Percentiles rank a stretch among this genome's conserved stretches.
phyloP scores from a whole-genome alignment of 2,329 filamentous ascomycete species.

The Arthrocladium fulminans region DNA sequence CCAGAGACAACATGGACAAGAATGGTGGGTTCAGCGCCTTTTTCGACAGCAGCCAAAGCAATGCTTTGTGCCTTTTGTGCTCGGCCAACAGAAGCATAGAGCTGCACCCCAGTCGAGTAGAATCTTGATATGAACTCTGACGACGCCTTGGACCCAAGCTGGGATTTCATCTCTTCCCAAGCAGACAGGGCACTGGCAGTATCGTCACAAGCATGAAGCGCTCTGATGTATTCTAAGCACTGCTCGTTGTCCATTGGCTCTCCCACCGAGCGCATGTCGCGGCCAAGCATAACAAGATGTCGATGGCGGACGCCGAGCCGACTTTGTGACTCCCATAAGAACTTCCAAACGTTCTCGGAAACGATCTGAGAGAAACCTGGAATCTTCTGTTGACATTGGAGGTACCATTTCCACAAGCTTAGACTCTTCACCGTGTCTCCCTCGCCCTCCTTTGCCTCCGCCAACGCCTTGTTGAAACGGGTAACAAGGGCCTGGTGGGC shows the following conservation, averaged over 20 bases:
- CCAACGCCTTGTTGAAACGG: conserved; percentile 33
- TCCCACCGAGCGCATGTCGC: conserved; percentile 57
- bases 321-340: conserved; percentile 55
- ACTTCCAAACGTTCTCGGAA: conserved; percentile 53
- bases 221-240: conserved; percentile 59
- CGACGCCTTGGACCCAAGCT: neutral
- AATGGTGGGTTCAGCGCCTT: conserved; percentile 24
- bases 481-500: conserved; percentile 32
- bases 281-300: conserved; percentile 53
- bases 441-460: conserved; percentile 26
- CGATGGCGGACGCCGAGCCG: conserved; percentile 44
- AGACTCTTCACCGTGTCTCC: conserved; percentile 25
- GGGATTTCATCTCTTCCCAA: conserved; percentile 45
- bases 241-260: conserved; percentile 48
- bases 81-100: conserved; percentile 41
- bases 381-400: conserved; percentile 40
- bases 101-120: conserved; percentile 42
- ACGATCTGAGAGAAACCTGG: conserved; percentile 45
- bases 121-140: conserved; percentile 24
- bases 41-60: conserved; percentile 34
- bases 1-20: conserved; percentile 60
- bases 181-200: conserved; percentile 51
- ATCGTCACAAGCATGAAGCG: conserved; percentile 56
- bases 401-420: conserved; percentile 43
- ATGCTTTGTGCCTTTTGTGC: conserved; percentile 42